Base-by-base conservation (phyloP, 768 basidiomycete species). In the Saitozyma podzolica region DNA sequence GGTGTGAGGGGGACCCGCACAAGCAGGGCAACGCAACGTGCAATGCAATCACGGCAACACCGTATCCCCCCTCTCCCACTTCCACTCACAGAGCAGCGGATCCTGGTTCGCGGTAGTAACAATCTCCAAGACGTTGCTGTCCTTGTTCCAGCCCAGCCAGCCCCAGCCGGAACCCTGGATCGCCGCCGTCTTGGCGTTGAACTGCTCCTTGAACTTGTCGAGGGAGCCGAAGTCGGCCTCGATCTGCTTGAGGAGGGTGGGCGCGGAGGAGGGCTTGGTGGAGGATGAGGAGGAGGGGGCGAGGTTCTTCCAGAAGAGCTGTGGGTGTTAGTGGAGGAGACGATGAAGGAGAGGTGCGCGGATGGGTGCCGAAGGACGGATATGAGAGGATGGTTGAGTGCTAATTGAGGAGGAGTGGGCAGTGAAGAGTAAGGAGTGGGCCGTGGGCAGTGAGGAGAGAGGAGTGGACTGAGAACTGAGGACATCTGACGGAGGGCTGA, bases 151-250 rank as follows among this genome's bases (percentile, higher is more conserved):
- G 40, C 90, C 92, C 76, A 96, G 84, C 94, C 93, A 97, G 64
- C 91, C 93, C 93, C 94, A 96, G 47, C 92, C 93, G 56, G 89
- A 90, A 37, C 93, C 94, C 77, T 96, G 94, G 62, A 97, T 91
- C 41, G 81, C 90, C 48, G 87, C 86, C 50, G 92, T 91, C 49
- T 88, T 84, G 42, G 89, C 81, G 80, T 95, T 97, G 81, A 96
- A 88, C 76, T 91, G 85, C 73, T 85, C 87, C 82, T 86, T 87
- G 69, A 96, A 76, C 56, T 80, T 82, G 0, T 93, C 90, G 64
- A 91, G 68, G 61, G 83, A 82, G 58, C 91, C 91, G 70, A 88
- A 97, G 41, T 83, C 77, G 50, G 59, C 62, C 43, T 75, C 62
- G 58, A 78, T 65, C 45, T 68, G 65, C 19, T 82, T 69, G 8